Conservation (phyloP, 2,329 filamentous ascomycete species). For the Parasarocladium wereldwijsianum region DNA sequence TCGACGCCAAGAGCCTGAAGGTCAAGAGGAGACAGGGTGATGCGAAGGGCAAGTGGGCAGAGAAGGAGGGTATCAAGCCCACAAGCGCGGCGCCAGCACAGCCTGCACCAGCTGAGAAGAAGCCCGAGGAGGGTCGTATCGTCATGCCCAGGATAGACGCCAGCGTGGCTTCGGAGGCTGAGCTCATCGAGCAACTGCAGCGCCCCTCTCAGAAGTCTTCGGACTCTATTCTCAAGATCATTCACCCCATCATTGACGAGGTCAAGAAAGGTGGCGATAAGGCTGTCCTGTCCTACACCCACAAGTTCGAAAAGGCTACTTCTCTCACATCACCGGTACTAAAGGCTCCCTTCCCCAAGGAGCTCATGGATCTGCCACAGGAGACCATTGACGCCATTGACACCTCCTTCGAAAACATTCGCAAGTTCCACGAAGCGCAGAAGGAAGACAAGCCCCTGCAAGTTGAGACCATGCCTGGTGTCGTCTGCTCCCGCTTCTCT, state of each 20-base stretch:
- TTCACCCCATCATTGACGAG: constrained; percentile 80
- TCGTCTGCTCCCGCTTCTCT: constrained; percentile 84
- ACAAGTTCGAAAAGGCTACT: constrained; percentile 95
- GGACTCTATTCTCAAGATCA: constrained; percentile 84
- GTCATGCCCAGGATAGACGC: constrained; percentile 70
- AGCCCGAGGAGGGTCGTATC: constrained; percentile 41
- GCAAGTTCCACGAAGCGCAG: constrained; percentile 85
- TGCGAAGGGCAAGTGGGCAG: constrained; percentile 84
- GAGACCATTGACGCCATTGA: constrained; percentile 92
- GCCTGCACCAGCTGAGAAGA: constrained; percentile 15
- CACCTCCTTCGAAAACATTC: constrained; percentile 84
- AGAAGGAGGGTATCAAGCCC: constrained; percentile 57
- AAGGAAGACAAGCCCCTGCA: constrained; percentile 66
- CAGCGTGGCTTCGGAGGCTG: constrained; percentile 43
- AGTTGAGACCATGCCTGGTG: constrained; percentile 96
- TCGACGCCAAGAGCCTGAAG: constrained; percentile 91
- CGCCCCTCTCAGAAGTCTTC: constrained; percentile 88
- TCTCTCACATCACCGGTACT: constrained; percentile 81
- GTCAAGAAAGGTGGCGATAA: constrained; percentile 74
- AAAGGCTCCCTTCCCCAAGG: constrained; percentile 71
- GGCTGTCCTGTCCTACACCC: constrained; percentile 81
- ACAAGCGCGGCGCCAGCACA: constrained; percentile 21
- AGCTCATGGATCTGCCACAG: constrained; percentile 69
- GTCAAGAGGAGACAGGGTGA: constrained; percentile 87
- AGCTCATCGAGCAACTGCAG: constrained; percentile 62